Evolutionary conservation across 257 asterid genomes (phyloP), one percentile per base, ranked within the genome.

Genomic region (Nicotiana otophora): DNA sequence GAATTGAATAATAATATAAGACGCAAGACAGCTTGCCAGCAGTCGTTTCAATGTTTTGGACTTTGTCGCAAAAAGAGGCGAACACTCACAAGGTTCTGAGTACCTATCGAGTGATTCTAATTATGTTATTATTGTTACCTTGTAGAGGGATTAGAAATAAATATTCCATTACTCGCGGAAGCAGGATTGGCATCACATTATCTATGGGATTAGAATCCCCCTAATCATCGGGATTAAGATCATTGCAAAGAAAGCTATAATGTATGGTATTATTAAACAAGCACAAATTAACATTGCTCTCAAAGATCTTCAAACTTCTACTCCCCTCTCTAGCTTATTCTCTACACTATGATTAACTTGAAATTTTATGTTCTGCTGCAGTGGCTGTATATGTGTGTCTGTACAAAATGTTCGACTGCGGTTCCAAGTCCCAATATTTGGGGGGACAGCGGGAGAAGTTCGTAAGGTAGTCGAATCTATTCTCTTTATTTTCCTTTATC

Each of bases 401-500:
- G 53, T 82, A 46, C 84, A 86, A 87, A 80, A 96, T 96, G 99
- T 93, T 90, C 84, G 99, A 96, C 84, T 90, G 90, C 66, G 90
- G 93, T 67, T 84, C 97, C 84, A 93, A 92, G 92, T 83, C 92
- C 82, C 97, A 92, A 51, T 92, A 89, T 84, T 81, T 89, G 61
- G 68, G 86, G 76, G 96, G 97, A 66, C 97, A 93, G 90, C 91
- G 93, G 30, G 99, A 96, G 88, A 93, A 91, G 87, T 96, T 96
- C 86, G 87, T 89, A 82, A 96, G 99, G 99, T 96, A 92, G 62
- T 34, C 33, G 61, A 51, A 83, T 83, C 46, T 53, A 61, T 79
- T 36, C 64, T 31, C 64, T 48, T 26, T 23, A 54, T 30, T 82
- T 39, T 48, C 72, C 20, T 64, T 34, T 33, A 11, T 67, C 31